These are phyloP conservation scores for Trichoderma guizhouense DNA, from an alignment of 2,329 filamentous ascomycete species.

Conservation along the genomic window DNA sequence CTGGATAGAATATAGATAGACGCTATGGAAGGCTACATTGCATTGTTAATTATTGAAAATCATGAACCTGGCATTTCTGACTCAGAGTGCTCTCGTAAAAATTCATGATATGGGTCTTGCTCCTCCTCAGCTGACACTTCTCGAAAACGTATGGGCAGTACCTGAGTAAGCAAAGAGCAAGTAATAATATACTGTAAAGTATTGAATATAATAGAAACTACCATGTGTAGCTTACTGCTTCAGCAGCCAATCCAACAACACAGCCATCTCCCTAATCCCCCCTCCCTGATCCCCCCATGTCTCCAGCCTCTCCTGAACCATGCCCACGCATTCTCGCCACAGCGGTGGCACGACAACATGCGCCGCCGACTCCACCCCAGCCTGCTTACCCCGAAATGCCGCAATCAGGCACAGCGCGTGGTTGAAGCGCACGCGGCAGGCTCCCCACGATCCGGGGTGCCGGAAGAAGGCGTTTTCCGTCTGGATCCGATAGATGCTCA, in stretches of 20 bases:
- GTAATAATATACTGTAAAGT: background rate
- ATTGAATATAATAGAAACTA: background rate
- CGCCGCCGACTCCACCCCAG: background rate
- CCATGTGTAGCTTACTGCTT: background rate
- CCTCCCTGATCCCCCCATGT: conserved; percentile 1
- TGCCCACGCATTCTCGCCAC: background rate
- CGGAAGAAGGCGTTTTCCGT: conserved; percentile 2
- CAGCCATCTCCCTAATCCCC: background rate
- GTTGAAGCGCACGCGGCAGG: background rate
- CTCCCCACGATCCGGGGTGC: background rate
- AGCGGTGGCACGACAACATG: background rate
- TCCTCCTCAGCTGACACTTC: background rate
- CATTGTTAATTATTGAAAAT: background rate
- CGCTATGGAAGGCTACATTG: background rate
- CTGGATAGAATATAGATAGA: background rate
- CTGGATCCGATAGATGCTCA: conserved; percentile 1
- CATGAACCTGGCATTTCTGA: background rate
- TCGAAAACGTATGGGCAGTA: background rate
- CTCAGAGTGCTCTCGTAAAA: background rate
- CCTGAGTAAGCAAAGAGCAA: background rate
- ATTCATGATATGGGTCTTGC: too few relatives aligned
- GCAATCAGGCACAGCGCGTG: conserved; percentile 2
- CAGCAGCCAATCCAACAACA: background rate
- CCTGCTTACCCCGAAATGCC: background rate
- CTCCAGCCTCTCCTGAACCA: background rate